Base-by-base conservation (phyloP, 495 filamentous ascomycete genomes). In the Elaphomyces granulatus region DNA sequence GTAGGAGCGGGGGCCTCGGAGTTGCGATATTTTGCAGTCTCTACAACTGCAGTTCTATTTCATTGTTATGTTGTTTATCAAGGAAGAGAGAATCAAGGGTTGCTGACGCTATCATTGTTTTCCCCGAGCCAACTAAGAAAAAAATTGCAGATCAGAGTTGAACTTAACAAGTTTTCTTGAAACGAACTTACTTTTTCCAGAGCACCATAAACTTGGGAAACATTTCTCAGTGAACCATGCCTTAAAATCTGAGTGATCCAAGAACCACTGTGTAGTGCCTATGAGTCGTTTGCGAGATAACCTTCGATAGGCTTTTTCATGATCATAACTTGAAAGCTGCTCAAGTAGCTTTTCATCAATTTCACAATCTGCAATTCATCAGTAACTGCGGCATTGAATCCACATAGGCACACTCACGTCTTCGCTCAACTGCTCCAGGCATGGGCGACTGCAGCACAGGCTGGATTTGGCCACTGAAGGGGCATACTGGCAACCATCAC, bases 91-190 rank as follows among this genome's bases (percentile, higher is more conserved):
- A 20, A 37, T 32, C 14, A 28, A 17, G n/a, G 14, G 16, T 16
- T 17, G 41, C 49, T 33, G 15, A 55, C 49, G 52, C 49, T 44
- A 55, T 49, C 15, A 46, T 48, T 8, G 52, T 48, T 39, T 55
- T 55, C 6, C 52, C 52, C 2, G 46, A 55, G 20, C 49, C 52
- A 48, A 55, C 52, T 54, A 37, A 34, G 12, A 19, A 36, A 20
- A 8, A 40, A 14, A 20, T 35, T 44, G 9, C 14, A 31, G n/a
- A 43, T 44, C 16, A 38, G 30, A 38, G 32, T 41, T 20, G 2
- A 16, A 19, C 23, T 38, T 26, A 50, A 37, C 17, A 17, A n/a
- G n/a, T n/a, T n/a, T n/a, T n/a, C 15, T 14, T 2, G 8, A 12
- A 20, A n/a, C 8, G 12, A 16, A 32, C 42, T 40, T 50, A 52